phyloP scores from a whole-genome alignment of 2,329 filamentous ascomycete species.

The Neophaeococcomyces mojaviensis region DNA sequence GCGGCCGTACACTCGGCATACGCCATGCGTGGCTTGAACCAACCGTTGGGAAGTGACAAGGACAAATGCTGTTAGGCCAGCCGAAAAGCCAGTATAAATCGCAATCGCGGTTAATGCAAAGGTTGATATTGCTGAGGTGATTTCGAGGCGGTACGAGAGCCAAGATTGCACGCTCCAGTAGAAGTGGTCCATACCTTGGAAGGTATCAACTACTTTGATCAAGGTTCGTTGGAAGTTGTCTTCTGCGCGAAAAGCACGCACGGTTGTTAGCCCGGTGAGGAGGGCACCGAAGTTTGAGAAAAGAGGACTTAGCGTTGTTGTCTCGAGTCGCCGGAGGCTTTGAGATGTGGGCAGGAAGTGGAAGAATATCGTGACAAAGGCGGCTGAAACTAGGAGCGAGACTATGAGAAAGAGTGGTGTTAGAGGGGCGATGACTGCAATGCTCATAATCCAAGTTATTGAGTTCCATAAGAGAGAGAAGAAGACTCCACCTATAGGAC shows the following conservation, averaged over 20 bases:
- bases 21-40: slow-evolving; percentile 60
- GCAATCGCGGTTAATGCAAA: slow-evolving; percentile 68
- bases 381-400: slow-evolving; percentile 57
- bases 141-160: slow-evolving; percentile 72
- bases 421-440: slow-evolving; percentile 70
- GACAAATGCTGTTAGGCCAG: slow-evolving; percentile 77
- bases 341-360: slow-evolving; percentile 77
- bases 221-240: slow-evolving; percentile 72
- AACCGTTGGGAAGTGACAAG: slow-evolving; percentile 60
- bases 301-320: slow-evolving; percentile 78
- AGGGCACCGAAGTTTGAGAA: slow-evolving; percentile 90
- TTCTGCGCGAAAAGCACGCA: slow-evolving; percentile 74
- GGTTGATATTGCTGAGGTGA: slow-evolving; percentile 63
- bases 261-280: slow-evolving; percentile 76
- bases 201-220: slow-evolving; percentile 73
- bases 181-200: slow-evolving; percentile 93
- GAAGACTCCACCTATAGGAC: slow-evolving; percentile 70
- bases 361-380: slow-evolving; percentile 67
- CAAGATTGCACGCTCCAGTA: slow-evolving; percentile 85
- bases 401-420: slow-evolving; percentile 71
- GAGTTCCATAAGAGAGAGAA: slow-evolving; percentile 61
- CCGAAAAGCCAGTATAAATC: slow-evolving; percentile 63
- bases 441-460: slow-evolving; percentile 64
- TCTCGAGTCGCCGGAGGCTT: slow-evolving; percentile 73
- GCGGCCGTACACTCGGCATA: slow-evolving; percentile 74